phyloP scores from a whole-genome alignment of 768 basidiomycete species.

The Xanthoconium purpureum region DNA sequence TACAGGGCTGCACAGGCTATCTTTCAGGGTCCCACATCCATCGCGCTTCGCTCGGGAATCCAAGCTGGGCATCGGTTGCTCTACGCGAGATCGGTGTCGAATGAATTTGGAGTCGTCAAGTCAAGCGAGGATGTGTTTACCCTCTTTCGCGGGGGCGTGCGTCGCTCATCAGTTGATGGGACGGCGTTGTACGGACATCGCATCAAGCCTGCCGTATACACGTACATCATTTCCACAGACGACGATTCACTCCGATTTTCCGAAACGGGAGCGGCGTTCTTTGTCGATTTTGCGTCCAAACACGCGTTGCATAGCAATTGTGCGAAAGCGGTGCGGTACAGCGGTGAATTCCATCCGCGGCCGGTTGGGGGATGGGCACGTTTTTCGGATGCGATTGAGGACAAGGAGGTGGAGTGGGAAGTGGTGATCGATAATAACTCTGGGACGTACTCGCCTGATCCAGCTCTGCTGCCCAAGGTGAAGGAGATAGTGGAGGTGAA shows the following conservation, averaged over 20 bases:
- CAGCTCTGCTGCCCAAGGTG: conserved; percentile 55
- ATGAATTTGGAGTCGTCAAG: conserved; percentile 60
- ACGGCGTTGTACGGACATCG: conserved; percentile 35
- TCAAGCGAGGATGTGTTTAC: conserved; percentile 44
- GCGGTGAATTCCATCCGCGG: conserved; percentile 77
- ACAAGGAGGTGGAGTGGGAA: conserved; percentile 68
- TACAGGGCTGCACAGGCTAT: conserved; percentile 73
- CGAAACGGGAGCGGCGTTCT: conserved; percentile 84
- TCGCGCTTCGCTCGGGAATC: conserved; percentile 66
- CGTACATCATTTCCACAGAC: conserved; percentile 75
- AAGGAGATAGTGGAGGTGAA: conserved; percentile 68
- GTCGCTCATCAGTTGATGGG: conserved; percentile 12
- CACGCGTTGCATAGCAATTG: conserved; percentile 84
- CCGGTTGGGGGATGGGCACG: conserved; percentile 64
- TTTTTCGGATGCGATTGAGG: conserved; percentile 53
- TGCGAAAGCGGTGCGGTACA: conserved; percentile 60
- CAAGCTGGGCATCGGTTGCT: conserved; percentile 72
- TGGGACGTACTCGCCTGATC: conserved; percentile 80
- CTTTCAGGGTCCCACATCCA: conserved; percentile 56
- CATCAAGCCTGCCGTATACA: conserved; percentile 81
- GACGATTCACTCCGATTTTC: conserved; percentile 81
- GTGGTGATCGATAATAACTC: conserved; percentile 83
- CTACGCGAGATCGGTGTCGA: conserved; percentile 63
- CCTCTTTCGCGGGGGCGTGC: conserved; percentile 50
- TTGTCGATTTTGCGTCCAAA: conserved; percentile 83